These are phyloP conservation scores for Arxiozyma telluris DNA, from an alignment of 1,139 yeast genomes.

Conservation along the genomic window DNA sequence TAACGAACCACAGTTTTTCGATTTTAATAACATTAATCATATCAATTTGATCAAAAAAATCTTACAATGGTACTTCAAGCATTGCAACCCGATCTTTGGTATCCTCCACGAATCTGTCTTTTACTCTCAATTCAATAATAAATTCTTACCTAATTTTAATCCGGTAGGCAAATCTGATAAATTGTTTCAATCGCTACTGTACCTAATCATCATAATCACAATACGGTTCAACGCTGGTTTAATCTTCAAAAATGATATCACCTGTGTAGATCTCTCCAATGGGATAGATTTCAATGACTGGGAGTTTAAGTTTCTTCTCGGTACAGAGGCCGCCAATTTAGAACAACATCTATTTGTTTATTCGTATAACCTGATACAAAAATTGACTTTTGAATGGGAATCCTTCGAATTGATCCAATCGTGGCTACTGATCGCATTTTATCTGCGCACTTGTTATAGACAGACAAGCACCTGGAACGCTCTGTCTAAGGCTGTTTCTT, in stretches of 20 bases:
- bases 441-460: slow-evolving; percentile 47
- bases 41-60: slow-evolving; percentile 20
- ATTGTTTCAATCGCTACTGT: slow-evolving; percentile 45
- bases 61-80: slow-evolving; percentile 36
- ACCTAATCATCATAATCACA: slow-evolving; percentile 43
- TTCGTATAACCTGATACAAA: slow-evolving; percentile 39
- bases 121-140: slow-evolving; percentile 37
- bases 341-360: slow-evolving; percentile 50
- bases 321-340: neutral
- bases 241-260: slow-evolving; percentile 7
- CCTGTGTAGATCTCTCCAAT: neutral
- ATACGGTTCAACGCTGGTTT: slow-evolving; percentile 42
- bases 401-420: slow-evolving; percentile 56
- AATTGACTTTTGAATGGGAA: slow-evolving; percentile 59
- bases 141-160: slow-evolving; percentile 12
- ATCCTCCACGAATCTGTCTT: slow-evolving; percentile 49
- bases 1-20: slow-evolving; percentile 4
- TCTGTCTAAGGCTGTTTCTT: slow-evolving; percentile 45
- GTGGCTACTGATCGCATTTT: slow-evolving; percentile 49
- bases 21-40: slow-evolving; percentile 14
- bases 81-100: slow-evolving; percentile 48
- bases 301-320: slow-evolving; percentile 5
- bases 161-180: slow-evolving; percentile 27
- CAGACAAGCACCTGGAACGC: slow-evolving; percentile 50
- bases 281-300: neutral